Evolutionary conservation across 495 filamentous ascomycete species (phyloP).

Genomic region (Penicillium flavigenum): DNA sequence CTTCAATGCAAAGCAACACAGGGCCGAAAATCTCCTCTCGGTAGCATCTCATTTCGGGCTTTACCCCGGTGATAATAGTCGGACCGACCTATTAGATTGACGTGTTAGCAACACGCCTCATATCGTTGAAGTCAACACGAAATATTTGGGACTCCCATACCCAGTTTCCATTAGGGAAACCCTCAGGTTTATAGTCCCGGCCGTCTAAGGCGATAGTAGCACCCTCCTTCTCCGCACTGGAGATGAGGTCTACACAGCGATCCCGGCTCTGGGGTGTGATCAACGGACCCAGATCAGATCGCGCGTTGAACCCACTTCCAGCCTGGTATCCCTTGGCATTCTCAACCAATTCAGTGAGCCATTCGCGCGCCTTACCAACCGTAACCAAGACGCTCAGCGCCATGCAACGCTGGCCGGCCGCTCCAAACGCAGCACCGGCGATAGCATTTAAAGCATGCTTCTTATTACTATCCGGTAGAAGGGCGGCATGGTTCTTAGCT

Average conservation of each 20-base stretch:
- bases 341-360: slow-evolving; percentile 87
- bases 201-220: slow-evolving; percentile 92
- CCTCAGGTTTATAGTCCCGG: slow-evolving; percentile 77
- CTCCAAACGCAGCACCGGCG: slow-evolving; percentile 93
- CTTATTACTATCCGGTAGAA: slow-evolving; percentile 96
- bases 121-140: not conserved
- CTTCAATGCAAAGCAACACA: slow-evolving; percentile 60
- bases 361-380: slow-evolving; percentile 92
- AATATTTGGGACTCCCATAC: slow-evolving; percentile 43
- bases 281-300: slow-evolving; percentile 90
- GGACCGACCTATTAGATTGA: slow-evolving; percentile 61
- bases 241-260: slow-evolving; percentile 84
- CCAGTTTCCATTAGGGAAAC: slow-evolving; percentile 97
- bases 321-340: slow-evolving; percentile 76
- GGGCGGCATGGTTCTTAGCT: slow-evolving; percentile 97
- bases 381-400: slow-evolving; percentile 90
- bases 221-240: slow-evolving; percentile 86
- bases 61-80: slow-evolving; percentile 95
- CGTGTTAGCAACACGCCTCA: not conserved
- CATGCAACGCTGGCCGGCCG: slow-evolving; percentile 97
- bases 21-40: slow-evolving; percentile 96
- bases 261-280: slow-evolving; percentile 89
- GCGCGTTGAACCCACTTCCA: slow-evolving; percentile 89
- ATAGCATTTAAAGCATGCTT: slow-evolving; percentile 97
- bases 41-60: slow-evolving; percentile 90